Conservation (phyloP, 2,329 filamentous ascomycete genomes). For the Plenodomus tracheiphilus region DNA sequence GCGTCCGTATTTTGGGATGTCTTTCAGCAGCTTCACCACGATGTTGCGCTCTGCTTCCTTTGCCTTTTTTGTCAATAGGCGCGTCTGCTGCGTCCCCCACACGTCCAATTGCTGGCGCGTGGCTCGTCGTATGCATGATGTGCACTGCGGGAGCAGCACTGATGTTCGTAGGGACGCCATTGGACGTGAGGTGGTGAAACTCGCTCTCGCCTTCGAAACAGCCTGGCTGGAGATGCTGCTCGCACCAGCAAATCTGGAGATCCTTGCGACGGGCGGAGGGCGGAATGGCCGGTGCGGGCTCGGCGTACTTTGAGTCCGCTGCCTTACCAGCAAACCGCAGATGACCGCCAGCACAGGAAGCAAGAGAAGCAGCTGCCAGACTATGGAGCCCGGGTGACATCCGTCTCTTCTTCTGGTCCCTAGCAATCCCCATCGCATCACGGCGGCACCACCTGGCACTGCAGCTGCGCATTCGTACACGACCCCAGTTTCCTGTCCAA, state of each 20-base stretch:
- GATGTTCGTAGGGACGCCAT: slow-evolving; percentile 40
- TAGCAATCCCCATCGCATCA: slow-evolving; percentile 1
- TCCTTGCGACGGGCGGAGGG: slow-evolving; percentile 23
- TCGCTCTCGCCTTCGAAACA: too few species aligned
- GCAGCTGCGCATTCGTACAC: slow-evolving; percentile 17
- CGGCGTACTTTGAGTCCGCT: slow-evolving; percentile 23
- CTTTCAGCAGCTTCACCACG: slow-evolving; percentile 56
- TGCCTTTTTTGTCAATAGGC: slow-evolving; percentile 51
- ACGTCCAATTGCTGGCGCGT: slow-evolving; percentile 33
- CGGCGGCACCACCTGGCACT: slow-evolving; percentile 12
- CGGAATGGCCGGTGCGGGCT: slow-evolving; percentile 20
- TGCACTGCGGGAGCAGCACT: slow-evolving; percentile 44
- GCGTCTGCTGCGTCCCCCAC: slow-evolving; percentile 43
- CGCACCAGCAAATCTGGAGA: slow-evolving; percentile 33
- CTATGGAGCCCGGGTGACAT: slow-evolving; percentile 27
- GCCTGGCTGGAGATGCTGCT: too few species aligned
- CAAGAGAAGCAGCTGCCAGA: slow-evolving; percentile 26
- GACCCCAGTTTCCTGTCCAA: slow-evolving; percentile 22
- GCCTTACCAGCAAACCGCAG: slow-evolving; percentile 31
- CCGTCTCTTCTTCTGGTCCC: slow-evolving; percentile 2
- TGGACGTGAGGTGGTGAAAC: slow-evolving; percentile 17
- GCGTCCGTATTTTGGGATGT: slow-evolving; percentile 56
- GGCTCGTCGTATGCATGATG: slow-evolving; percentile 42
- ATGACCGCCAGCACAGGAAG: slow-evolving; percentile 27
- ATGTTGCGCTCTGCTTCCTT: slow-evolving; percentile 48